These are phyloP conservation scores for Cordyceps militaris DNA, from an alignment of 2,329 filamentous ascomycete genomes.

Conservation along the genomic window DNA sequence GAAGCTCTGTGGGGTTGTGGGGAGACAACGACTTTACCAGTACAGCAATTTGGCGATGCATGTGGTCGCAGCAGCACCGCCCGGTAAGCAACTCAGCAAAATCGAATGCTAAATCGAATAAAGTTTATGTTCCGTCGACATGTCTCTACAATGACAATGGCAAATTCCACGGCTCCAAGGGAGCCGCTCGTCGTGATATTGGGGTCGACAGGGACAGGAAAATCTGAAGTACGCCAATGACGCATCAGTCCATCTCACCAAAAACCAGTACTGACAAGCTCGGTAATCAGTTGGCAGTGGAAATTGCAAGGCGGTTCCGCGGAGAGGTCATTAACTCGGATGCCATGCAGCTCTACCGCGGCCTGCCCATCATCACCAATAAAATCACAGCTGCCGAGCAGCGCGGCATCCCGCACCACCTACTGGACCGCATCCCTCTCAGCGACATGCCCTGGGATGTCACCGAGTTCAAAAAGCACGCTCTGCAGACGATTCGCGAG, in stretches of 20 bases:
- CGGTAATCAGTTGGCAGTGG: constrained; percentile 67
- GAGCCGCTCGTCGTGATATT: constrained; percentile 72
- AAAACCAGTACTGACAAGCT: not conserved
- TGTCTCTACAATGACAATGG: constrained; percentile 34
- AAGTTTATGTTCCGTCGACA: constrained; percentile 22
- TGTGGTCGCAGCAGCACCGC: not conserved
- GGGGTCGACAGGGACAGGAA: constrained; percentile 88
- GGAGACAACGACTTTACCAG: not conserved
- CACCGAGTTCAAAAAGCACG: constrained; percentile 65
- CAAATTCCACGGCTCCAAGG: constrained; percentile 28
- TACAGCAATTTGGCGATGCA: not conserved
- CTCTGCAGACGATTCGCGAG: constrained; percentile 62
- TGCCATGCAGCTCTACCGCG: constrained; percentile 94
- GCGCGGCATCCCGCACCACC: constrained; percentile 76
- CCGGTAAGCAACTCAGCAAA: too few species aligned
- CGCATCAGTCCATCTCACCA: not conserved
- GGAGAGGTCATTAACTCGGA: constrained; percentile 96
- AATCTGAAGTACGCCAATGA: constrained; percentile 64
- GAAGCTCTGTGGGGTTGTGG: too few species aligned
- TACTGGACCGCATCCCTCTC: constrained; percentile 71
- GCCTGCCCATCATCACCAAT: constrained; percentile 91
- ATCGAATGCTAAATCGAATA: constrained; percentile 7
- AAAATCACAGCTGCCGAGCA: constrained; percentile 73
- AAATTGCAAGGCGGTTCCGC: constrained; percentile 73
- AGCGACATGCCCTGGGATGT: constrained; percentile 79